Conservation (phyloP, 2,329 filamentous ascomycete genomes). For the Monosporascus sp. region DNA sequence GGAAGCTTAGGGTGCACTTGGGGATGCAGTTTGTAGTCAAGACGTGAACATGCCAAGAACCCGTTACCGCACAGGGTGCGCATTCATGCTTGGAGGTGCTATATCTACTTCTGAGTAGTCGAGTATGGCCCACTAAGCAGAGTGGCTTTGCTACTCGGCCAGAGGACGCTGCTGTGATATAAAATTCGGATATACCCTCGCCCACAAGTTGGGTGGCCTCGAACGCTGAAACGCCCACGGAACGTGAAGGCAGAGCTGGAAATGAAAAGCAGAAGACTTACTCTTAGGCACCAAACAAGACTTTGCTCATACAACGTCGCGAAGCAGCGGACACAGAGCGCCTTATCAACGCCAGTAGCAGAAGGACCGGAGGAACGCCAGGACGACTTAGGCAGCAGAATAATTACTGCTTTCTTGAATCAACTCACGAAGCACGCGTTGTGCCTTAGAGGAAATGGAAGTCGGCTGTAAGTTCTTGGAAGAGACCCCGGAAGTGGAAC, state of each 20-base stretch:
- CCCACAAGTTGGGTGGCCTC: neutral
- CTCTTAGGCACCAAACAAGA: slow-evolving; percentile 48
- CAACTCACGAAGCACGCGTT: neutral
- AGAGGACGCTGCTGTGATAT: neutral
- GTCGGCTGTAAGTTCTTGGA: neutral
- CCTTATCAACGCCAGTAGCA: slow-evolving; percentile 20
- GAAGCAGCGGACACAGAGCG: slow-evolving; percentile 23
- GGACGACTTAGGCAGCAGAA: neutral
- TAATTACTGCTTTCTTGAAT: neutral
- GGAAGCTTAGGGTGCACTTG: neutral
- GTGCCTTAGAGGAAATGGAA: neutral
- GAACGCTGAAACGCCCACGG: slow-evolving; percentile 15
- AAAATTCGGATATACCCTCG: neutral
- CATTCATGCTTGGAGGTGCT: neutral
- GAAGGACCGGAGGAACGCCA: slow-evolving; percentile 8
- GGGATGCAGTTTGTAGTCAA: neutral
- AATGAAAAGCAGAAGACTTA: slow-evolving; percentile 33
- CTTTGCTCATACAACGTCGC: slow-evolving; percentile 17
- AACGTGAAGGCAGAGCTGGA: neutral
- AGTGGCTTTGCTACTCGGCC: neutral
- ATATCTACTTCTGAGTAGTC: neutral
- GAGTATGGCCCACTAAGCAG: neutral
- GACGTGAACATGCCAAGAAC: neutral
- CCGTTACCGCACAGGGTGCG: neutral
- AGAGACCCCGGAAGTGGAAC: slow-evolving; percentile 19